Percentiles rank a stretch among this genome's conserved stretches.
Conservation (phyloP, 495 filamentous ascomycete genomes). For the Choiromyces venosus region DNA sequence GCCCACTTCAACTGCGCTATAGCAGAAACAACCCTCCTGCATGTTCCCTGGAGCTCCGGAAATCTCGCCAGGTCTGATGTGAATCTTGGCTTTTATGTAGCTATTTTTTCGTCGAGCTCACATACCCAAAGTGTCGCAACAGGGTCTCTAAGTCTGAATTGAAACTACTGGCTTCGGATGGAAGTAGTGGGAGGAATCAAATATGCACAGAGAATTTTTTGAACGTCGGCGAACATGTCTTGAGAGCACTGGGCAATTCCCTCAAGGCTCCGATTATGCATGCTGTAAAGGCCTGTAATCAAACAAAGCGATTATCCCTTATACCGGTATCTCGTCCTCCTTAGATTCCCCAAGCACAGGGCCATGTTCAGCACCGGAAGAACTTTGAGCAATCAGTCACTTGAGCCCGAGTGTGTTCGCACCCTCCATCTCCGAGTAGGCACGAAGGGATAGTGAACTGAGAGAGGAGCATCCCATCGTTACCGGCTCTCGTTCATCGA, state of each 20-base stretch:
- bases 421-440: not conserved
- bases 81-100: not conserved
- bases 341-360: not conserved
- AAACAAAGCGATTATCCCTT: not conserved
- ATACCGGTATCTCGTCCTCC: not conserved
- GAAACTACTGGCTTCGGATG: not conserved
- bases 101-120: not conserved
- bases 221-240: not conserved
- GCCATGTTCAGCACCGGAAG: not conserved
- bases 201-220: not conserved
- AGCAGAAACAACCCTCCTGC: not conserved
- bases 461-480: not conserved
- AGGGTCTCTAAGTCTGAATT: not conserved
- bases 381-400: not conserved
- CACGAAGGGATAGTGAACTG: not conserved
- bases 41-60: not conserved
- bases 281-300: not conserved
- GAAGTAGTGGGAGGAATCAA: not conserved
- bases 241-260: not conserved
- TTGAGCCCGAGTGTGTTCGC: not conserved
- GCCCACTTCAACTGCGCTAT: not conserved
- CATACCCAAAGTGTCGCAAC: not conserved
- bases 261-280: not conserved
- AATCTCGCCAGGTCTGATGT: not conserved
- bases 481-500: not conserved